phyloP scores from a whole-genome alignment of 2,329 filamentous ascomycete species.

The Calonectria pteridis region DNA sequence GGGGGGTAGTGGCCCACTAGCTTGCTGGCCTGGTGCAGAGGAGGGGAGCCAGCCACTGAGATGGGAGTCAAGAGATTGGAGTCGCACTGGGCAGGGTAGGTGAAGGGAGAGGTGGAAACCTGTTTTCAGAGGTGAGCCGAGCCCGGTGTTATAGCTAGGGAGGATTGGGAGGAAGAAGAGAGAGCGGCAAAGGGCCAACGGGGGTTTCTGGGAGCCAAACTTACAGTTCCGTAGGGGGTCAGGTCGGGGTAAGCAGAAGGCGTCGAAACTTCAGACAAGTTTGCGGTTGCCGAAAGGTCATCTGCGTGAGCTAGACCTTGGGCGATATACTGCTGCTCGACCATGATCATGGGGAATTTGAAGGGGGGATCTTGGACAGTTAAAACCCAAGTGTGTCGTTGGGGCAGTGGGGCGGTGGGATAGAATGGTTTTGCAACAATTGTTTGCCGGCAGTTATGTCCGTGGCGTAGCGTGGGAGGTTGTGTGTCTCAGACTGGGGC shows the following conservation, averaged over 20 bases:
- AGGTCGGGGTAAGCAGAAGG: constrained; percentile 47
- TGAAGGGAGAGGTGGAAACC: constrained; percentile 49
- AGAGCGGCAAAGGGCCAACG: background rate
- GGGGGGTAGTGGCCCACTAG: constrained; percentile 55
- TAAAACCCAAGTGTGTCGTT: constrained; percentile 36
- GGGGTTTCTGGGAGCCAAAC: constrained; percentile 28
- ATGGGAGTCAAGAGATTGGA: constrained; percentile 63
- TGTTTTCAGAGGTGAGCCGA: constrained; percentile 27
- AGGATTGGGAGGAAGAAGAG: background rate
- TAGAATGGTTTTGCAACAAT: constrained; percentile 30
- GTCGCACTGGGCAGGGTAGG: constrained; percentile 54
- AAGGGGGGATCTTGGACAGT: constrained; percentile 37
- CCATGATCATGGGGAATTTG: constrained; percentile 49
- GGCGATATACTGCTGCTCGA: constrained; percentile 51
- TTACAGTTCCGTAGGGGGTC: constrained; percentile 49
- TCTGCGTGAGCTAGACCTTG: constrained; percentile 49
- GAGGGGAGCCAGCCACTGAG: constrained; percentile 63
- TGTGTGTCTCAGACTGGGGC: constrained; percentile 39
- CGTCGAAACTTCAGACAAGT: constrained; percentile 40
- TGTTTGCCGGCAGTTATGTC: constrained; percentile 32
- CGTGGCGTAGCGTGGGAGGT: constrained; percentile 33
- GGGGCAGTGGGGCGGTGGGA: constrained; percentile 34
- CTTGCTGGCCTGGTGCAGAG: constrained; percentile 59
- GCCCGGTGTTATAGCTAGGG: background rate
- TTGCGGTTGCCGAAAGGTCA: constrained; percentile 45